Conservation (phyloP, 495 filamentous ascomycete genomes). For the Penicillium flavigenum region DNA sequence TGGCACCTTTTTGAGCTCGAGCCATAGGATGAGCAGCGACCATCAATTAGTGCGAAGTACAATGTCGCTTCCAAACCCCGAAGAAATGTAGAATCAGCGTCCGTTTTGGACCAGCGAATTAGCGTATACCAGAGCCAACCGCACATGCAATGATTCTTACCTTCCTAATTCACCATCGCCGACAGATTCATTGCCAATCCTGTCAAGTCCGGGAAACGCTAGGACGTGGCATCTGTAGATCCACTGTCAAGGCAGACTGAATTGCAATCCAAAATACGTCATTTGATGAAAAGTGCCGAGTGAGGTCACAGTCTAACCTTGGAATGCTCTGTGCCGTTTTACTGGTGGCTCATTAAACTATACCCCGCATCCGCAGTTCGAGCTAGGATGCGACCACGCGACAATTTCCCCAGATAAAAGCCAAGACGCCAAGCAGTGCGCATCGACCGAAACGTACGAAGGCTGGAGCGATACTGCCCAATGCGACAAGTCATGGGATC, state of each 20-base stretch:
- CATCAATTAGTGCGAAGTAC: not conserved
- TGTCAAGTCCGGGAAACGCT: not conserved
- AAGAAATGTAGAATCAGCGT: not conserved
- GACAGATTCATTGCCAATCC: not conserved
- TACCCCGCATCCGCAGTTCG: conserved; percentile 26
- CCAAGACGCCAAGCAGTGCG: conserved; percentile 25
- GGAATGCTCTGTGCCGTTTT: not conserved
- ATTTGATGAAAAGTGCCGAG: not conserved
- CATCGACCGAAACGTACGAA: not conserved
- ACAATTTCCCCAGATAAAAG: conserved; percentile 30
- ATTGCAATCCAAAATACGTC: not conserved
- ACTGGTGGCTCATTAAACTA: conserved; percentile 2
- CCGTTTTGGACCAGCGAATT: not conserved
- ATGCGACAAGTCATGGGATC: conserved; percentile 13
- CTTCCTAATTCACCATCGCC: not conserved
- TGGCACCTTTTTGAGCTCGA: too few relatives aligned
- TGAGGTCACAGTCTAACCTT: not conserved
- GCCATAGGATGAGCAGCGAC: too few relatives aligned
- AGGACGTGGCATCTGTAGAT: not conserved
- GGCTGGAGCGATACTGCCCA: not conserved
- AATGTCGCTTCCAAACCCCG: not conserved
- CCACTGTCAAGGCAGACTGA: not conserved
- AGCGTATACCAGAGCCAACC: not conserved
- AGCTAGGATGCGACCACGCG: conserved; percentile 25
- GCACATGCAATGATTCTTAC: too few relatives aligned